Evolutionary conservation across 352 stramenopile genomes (phyloP).

Genomic region (Plasmopara muralis): DNA sequence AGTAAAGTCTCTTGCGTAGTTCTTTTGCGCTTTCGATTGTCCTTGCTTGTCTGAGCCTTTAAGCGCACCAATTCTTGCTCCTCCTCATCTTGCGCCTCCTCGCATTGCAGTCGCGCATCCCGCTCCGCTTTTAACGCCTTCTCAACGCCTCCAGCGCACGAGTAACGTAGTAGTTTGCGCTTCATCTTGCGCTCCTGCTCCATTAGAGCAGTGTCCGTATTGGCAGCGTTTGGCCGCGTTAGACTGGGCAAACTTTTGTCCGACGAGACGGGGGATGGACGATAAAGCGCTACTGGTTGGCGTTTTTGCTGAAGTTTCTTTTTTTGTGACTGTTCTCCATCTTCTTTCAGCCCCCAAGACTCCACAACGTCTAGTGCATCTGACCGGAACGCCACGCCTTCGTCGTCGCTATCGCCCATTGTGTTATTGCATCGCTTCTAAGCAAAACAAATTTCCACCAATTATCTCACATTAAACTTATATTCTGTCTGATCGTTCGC

Average conservation of each 20-base stretch:
- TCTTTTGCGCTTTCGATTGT: slow-evolving; percentile 54
- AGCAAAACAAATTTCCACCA: background rate
- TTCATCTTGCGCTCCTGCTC: slow-evolving; percentile 67
- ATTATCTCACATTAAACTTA: too few relatives aligned
- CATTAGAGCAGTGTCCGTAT: slow-evolving; percentile 25
- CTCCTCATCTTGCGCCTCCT: slow-evolving; percentile 44
- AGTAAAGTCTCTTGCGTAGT: slow-evolving; percentile 65
- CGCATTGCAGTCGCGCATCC: slow-evolving; percentile 24
- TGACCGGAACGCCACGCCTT: slow-evolving; percentile 44
- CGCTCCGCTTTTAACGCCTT: slow-evolving; percentile 26
- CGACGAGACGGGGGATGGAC: slow-evolving; percentile 24
- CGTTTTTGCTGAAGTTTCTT: slow-evolving; percentile 10
- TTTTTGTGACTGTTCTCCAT: slow-evolving; percentile 8
- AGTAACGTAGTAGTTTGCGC: slow-evolving; percentile 61
- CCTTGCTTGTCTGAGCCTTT: slow-evolving; percentile 18
- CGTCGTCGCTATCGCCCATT: slow-evolving; percentile 34
- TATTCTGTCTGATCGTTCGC: slow-evolving; percentile 15
- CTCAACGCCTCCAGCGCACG: slow-evolving; percentile 26
- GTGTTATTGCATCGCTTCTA: background rate
- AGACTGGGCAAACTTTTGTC: slow-evolving; percentile 25
- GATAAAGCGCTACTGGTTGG: slow-evolving; percentile 47
- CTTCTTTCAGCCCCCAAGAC: slow-evolving; percentile 48
- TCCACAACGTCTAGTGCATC: slow-evolving; percentile 57
- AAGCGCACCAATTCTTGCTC: slow-evolving; percentile 51
- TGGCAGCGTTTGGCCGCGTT: slow-evolving; percentile 18